phyloP scores from a whole-genome alignment of 352 stramenopile species.

The Plasmopara halstedii region DNA sequence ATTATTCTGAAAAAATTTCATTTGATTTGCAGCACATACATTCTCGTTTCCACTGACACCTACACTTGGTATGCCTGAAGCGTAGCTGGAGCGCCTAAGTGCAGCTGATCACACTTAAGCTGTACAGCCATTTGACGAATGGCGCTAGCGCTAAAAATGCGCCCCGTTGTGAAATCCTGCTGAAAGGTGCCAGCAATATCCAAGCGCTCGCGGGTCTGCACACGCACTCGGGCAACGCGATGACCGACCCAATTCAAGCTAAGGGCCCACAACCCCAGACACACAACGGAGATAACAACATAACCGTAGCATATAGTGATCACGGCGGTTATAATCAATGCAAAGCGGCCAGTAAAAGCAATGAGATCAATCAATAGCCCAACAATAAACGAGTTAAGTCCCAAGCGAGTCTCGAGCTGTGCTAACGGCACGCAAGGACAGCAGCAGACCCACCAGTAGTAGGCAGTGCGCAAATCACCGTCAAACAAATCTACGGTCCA shows the following conservation, averaged over 20 bases:
- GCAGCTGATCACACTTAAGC: constrained; percentile 32
- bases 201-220: constrained; percentile 23
- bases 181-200: constrained; percentile 26
- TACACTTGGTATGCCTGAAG: constrained; percentile 35
- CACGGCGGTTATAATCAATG: constrained; percentile 17
- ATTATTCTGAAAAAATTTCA: too few species aligned
- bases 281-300: constrained; percentile 12
- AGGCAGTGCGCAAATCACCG: constrained; percentile 21
- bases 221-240: constrained; percentile 22
- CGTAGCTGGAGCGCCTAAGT: constrained; percentile 23
- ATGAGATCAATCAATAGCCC: constrained; percentile 12
- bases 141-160: constrained; percentile 17
- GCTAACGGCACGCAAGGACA: constrained; percentile 27
- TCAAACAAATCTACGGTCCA: constrained; percentile 24
- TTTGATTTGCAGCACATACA: too few species aligned
- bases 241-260: constrained; percentile 14
- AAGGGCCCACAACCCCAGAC: constrained; percentile 11
- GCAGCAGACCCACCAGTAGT: constrained; percentile 28
- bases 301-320: constrained; percentile 10
- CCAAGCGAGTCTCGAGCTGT: constrained; percentile 28
- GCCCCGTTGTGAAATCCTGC: constrained; percentile 19
- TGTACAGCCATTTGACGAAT: constrained; percentile 35
- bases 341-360: constrained; percentile 17
- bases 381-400: constrained; percentile 16
- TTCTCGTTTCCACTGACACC: too few species aligned